Evolutionary conservation across 1,284 basidiomycete species (phyloP), one percentile per base, ranked within the genome.

Genomic region (Phenoliferia sp.): DNA sequence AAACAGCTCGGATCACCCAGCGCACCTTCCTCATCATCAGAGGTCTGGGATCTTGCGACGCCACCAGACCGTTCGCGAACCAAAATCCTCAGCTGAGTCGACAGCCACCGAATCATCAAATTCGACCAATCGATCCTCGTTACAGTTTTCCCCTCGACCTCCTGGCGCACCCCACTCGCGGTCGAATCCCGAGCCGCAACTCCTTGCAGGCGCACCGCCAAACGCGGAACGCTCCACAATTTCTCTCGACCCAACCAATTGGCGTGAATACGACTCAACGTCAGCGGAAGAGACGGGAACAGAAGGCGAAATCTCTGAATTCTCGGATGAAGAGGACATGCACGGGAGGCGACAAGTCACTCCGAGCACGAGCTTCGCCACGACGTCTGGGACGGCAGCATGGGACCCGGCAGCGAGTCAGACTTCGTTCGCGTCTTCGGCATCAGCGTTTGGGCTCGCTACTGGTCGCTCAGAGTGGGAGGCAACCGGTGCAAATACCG

Each of bases 391-490:
- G 22, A 44, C 12, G 7, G 48, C 48, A 5, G 19, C 48, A 26
- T 52, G 48, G 48, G 48, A 52, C 48, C 7, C 48, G 5, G 22
- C 48, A 6, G 5, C 48, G 15, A 57, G 55, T 33, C 62, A 66
- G 32, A 64, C 67, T 28, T 64, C 64, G 59, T 71, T 71, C 52
- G 70, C 68, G 0, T 60, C 61, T 3, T 59, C 62, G 3, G 61
- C 63, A 1, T 63, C 63, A 3, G 62, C 65, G 16, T 61, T 63
- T 16, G 63, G 55, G 0, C 59, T 59, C 1, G 55, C 65, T 28
- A 0, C n/a, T 35, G 1, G 52, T 55, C 1, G 55, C 63, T 28
- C 0, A 15, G 59, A 28, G 36, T 31, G 59, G 33, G 59, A 33
- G 17, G 63, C 44, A 1, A 3, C n/a, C 1, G 50, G 29, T 5